phyloP scores from a whole-genome alignment of 371 early-diverging fungal genomes.

The Apophysomyces elegans region DNA sequence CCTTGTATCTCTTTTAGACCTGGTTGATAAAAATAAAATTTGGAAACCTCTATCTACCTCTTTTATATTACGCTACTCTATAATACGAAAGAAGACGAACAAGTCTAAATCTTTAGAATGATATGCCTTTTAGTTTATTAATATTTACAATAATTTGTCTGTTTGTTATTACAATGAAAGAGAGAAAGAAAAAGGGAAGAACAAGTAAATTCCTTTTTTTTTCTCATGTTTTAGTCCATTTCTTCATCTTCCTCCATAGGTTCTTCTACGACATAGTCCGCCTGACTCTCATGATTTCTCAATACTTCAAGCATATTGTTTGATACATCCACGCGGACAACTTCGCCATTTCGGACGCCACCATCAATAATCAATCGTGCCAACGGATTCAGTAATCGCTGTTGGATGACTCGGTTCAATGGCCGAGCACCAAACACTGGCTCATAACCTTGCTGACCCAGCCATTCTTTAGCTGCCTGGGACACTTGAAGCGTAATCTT shows the following conservation, averaged over 20 bases:
- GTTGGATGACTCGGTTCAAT: slow-evolving; percentile 83
- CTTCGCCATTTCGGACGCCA: slow-evolving; percentile 69
- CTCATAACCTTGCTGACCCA: slow-evolving; percentile 81
- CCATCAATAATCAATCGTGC: slow-evolving; percentile 81
- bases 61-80: too few relatives aligned
- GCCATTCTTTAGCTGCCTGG: slow-evolving; percentile 75
- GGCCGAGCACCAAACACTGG: slow-evolving; percentile 89
- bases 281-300: slow-evolving; percentile 53
- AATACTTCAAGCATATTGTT: slow-evolving; percentile 36
- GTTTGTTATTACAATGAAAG: neutral
- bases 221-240: slow-evolving; percentile 24
- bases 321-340: slow-evolving; percentile 52
- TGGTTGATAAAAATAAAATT: too few relatives aligned
- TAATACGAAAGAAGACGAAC: too few relatives aligned
- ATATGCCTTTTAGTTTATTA: neutral
- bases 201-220: neutral
- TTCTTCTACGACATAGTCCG: slow-evolving; percentile 44
- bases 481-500: slow-evolving; percentile 70
- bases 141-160: neutral
- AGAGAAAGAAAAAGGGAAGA: neutral
- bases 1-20: too few relatives aligned
- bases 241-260: slow-evolving; percentile 50
- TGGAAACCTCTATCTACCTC: too few relatives aligned
- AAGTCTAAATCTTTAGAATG: too few relatives aligned
- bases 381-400: slow-evolving; percentile 79